phyloP scores from a whole-genome alignment of 1,284 basidiomycete species.

The Ceratorhiza oryzae-sativae region DNA sequence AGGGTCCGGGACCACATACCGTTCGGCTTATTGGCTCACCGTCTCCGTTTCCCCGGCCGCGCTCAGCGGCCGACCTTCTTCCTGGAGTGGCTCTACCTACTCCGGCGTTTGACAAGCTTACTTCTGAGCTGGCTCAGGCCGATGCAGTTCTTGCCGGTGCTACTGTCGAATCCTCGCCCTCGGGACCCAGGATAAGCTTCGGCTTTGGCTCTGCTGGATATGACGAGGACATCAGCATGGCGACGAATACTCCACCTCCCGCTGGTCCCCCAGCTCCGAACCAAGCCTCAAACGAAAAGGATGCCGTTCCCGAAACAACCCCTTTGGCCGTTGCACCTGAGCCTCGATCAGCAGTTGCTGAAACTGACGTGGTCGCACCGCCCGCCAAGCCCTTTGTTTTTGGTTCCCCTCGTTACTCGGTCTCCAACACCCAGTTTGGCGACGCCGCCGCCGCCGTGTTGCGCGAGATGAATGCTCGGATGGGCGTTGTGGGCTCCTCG shows the following conservation, averaged over 20 bases:
- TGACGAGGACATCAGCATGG: slow-evolving; percentile 18
- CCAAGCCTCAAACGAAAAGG: neutral
- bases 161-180: slow-evolving; percentile 44
- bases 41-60: slow-evolving; percentile 5
- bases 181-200: slow-evolving; percentile 20
- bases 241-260: neutral
- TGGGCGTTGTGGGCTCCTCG: slow-evolving; percentile 52
- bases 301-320: neutral
- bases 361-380: slow-evolving; percentile 44
- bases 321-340: slow-evolving; percentile 3
- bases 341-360: slow-evolving; percentile 10
- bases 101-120: slow-evolving; percentile 12
- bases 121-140: slow-evolving; percentile 40
- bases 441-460: slow-evolving; percentile 68
- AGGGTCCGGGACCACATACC: slow-evolving; percentile 20
- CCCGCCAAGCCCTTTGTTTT: slow-evolving; percentile 67
- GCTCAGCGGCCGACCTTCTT: slow-evolving; percentile 25
- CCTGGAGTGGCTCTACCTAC: slow-evolving; percentile 20
- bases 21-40: slow-evolving; percentile 27
- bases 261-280: neutral
- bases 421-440: slow-evolving; percentile 67
- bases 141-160: slow-evolving; percentile 50
- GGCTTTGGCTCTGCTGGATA: slow-evolving; percentile 33
- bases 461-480: slow-evolving; percentile 77
- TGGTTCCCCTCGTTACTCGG: slow-evolving; percentile 68